Percentiles rank a stretch among this genome's conserved stretches.
Evolutionary conservation across 164 flowering plant genomes (phyloP).

Genomic region (Vitis amurensis): DNA sequence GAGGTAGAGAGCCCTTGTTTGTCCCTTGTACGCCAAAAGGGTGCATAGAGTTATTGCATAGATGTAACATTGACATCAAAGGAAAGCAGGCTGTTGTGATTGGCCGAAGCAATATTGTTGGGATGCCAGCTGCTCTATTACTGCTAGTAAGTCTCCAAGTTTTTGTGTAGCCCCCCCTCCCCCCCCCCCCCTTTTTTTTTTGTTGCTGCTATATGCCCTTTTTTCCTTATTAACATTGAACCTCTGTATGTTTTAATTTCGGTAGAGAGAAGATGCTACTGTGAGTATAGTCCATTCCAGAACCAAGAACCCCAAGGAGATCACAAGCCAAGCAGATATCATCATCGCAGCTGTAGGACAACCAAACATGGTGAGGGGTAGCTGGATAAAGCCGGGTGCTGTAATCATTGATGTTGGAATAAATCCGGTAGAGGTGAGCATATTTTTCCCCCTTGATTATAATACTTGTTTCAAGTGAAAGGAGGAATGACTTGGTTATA

Average conservation of each 20-base stretch:
- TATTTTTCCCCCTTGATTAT: neutral
- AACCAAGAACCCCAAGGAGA: slow-evolving; percentile 80
- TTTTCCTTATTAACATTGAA: neutral
- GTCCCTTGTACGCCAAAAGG: slow-evolving; percentile 98
- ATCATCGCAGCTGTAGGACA: slow-evolving; percentile 85
- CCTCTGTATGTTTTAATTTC: slow-evolving; percentile 15
- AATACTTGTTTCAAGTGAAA: neutral
- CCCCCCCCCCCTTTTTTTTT: too few species aligned
- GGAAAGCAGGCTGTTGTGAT: slow-evolving; percentile 98
- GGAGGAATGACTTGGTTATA: neutral
- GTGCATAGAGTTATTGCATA: slow-evolving; percentile 83
- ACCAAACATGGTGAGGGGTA: slow-evolving; percentile 85
- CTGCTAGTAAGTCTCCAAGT: slow-evolving; percentile 53
- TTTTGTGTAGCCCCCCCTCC: neutral
- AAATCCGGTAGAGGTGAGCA: slow-evolving; percentile 79
- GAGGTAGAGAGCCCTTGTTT: slow-evolving; percentile 86
- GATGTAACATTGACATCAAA: slow-evolving; percentile 65
- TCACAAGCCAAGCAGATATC: slow-evolving; percentile 85
- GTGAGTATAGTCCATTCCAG: slow-evolving; percentile 80
- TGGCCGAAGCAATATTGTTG: slow-evolving; percentile 97
- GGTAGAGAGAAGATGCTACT: slow-evolving; percentile 93
- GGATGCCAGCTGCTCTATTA: slow-evolving; percentile 86
- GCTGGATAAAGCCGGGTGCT: slow-evolving; percentile 97
- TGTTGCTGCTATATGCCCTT: neutral
- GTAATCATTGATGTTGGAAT: slow-evolving; percentile 95